Base-by-base conservation (phyloP, 2,329 filamentous ascomycete species). In the Epichloe sibirici region DNA sequence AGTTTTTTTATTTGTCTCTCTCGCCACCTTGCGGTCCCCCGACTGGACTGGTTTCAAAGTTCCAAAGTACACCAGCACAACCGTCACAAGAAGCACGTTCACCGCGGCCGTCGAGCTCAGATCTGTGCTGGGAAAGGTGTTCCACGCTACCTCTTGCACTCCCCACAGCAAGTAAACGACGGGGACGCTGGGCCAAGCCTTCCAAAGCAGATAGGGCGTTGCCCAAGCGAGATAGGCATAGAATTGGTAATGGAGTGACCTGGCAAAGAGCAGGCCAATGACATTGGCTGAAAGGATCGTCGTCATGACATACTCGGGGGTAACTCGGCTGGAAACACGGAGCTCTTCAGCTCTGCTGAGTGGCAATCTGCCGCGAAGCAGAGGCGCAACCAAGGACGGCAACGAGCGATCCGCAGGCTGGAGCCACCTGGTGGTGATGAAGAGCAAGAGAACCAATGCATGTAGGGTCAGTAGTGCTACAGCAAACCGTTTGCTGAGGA, bases 161-260 rank as follows among this genome's bases (percentile, higher is more conserved):
- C 74, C 77, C 86, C 88, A 95, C 9, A 90, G 68, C 4, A 69
- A 70, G 62, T 84, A 84, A 59, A 89, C 79, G 35, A 85, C 62
- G 11, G 85, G 63, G 0, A 86, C 84, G 61, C 85, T 82, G 55
- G 83, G 71, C 1, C 84, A 83, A 52, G 83, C 81, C 62, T 81
- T 81, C 89, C 90, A 96, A 50, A 95, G 77, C 57, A 96, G 74
- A 66, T 88, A 94, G 0, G 90, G 90, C 6, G 88, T 88, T 13
- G 86, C 79, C 90, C 90, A 96, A 31, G 86, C 87, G 55, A 95
- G 78, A 74, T 94, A 95, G 45, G 88, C 82, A 69, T 90, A 96
- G 74, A 96, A 96, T 64, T 96, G 90, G 74, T 95, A 96, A 72
- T 96, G 90, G 60, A 96, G 77, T 52, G 86, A 91, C 53, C 90